Conservation (phyloP, 2,329 filamentous ascomycete species). For the Clonostachys sp. region DNA sequence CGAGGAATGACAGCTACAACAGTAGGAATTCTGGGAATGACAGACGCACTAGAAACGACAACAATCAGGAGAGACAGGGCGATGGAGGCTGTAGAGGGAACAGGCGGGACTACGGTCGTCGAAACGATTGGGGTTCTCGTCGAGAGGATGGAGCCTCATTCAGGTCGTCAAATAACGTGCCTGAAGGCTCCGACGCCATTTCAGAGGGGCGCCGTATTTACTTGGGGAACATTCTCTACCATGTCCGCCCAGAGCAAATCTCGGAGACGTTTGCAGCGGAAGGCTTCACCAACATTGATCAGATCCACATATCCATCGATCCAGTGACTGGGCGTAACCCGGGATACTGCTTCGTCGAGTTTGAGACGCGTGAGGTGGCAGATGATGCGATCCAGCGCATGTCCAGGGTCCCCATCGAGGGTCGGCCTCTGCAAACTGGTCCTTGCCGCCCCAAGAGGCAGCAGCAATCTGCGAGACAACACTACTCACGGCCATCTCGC, state of each 20-base stretch:
- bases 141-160: too few species aligned
- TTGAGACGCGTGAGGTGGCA: slow-evolving; percentile 1
- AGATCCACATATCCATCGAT: slow-evolving; percentile 45
- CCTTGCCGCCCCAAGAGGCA: slow-evolving; percentile 54
- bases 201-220: slow-evolving; percentile 5
- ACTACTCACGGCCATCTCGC: slow-evolving; percentile 5
- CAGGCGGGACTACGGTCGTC: too few species aligned
- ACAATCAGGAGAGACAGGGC: too few species aligned
- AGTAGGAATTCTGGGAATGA: too few species aligned
- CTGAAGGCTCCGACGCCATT: not conserved
- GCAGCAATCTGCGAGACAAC: slow-evolving; percentile 1
- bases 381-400: slow-evolving; percentile 2
- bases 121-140: too few species aligned
- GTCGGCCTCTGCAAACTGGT: slow-evolving; percentile 58
- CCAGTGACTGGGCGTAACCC: slow-evolving; percentile 65
- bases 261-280: slow-evolving; percentile 48
- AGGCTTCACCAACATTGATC: slow-evolving; percentile 9
- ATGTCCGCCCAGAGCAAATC: slow-evolving; percentile 50
- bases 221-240: slow-evolving; percentile 48
- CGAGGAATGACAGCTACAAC: too few species aligned
- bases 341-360: slow-evolving; percentile 61
- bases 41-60: too few species aligned
- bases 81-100: too few species aligned
- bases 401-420: slow-evolving; percentile 39
- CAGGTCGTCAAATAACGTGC: not conserved